phyloP scores from a whole-genome alignment of 1,284 basidiomycete species.

The Agaricales sp. region DNA sequence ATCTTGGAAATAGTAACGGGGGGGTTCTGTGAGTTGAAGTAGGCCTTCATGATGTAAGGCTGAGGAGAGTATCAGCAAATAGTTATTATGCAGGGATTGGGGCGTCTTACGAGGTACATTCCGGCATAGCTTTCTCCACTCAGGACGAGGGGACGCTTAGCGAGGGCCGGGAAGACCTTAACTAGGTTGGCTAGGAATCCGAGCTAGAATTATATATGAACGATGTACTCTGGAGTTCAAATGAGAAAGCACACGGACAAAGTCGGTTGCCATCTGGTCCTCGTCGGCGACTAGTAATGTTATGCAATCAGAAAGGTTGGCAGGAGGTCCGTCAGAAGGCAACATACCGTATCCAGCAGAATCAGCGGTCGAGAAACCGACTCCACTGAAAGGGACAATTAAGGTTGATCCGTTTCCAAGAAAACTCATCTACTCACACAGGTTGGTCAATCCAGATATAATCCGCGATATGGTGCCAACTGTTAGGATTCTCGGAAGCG shows the following conservation, averaged over 20 bases:
- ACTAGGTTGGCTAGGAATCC: conserved; percentile 58
- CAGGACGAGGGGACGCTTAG: conserved; percentile 46
- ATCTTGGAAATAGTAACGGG: conserved; percentile 60
- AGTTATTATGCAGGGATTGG: neutral
- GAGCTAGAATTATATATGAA: conserved; percentile 28
- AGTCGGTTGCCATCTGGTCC: conserved; percentile 59
- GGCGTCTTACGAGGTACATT: conserved; percentile 41
- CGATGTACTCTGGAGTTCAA: neutral
- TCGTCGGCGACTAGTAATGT: conserved; percentile 41
- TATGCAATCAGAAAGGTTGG: neutral
- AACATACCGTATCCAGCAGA: conserved; percentile 42
- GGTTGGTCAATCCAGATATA: conserved; percentile 69
- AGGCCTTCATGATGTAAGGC: conserved; percentile 67
- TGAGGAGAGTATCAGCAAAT: conserved; percentile 15
- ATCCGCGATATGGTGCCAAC: conserved; percentile 52
- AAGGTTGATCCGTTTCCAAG: neutral
- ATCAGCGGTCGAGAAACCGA: conserved; percentile 59
- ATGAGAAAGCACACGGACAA: conserved; percentile 36
- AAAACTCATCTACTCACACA: conserved; percentile 32
- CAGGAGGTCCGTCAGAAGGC: conserved; percentile 8
- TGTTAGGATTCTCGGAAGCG: conserved; percentile 29
- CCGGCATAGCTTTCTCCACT: conserved; percentile 64
- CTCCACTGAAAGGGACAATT: conserved; percentile 29
- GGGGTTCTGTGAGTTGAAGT: conserved; percentile 50
- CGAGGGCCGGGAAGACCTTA: conserved; percentile 55